A percentile compares a stretch with the other conserved stretches of the same genome.
Evolutionary conservation across 73 alveolate species (phyloP).

Genomic region (Effrenium voratum): DNA sequence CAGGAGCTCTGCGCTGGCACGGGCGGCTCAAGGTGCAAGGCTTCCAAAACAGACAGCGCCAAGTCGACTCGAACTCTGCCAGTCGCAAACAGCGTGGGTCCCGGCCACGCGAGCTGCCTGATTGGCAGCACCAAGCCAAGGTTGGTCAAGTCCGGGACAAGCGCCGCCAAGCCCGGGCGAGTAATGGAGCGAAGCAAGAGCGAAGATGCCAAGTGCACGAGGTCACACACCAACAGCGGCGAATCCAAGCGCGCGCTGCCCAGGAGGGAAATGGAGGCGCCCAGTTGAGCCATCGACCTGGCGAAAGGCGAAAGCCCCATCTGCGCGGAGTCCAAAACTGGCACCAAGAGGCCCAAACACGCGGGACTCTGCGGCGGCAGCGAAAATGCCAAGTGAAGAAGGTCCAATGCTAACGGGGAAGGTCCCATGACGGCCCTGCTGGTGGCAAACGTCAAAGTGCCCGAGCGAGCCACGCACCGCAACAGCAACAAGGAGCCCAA

Average conservation of each 20-base stretch:
- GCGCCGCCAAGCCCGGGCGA: neutral
- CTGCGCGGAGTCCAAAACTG: neutral
- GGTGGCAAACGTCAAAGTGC: neutral
- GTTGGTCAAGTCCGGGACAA: neutral
- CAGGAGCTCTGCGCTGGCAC: neutral
- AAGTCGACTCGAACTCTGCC: neutral
- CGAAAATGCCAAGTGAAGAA: neutral
- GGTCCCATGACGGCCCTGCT: neutral
- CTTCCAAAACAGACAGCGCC: neutral
- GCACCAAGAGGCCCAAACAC: neutral
- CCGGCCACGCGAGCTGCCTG: neutral
- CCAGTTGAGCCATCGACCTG: no score
- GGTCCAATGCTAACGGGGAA: neutral
- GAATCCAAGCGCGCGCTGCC: neutral
- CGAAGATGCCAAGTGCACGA: slow-evolving; percentile 33
- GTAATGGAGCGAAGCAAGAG: neutral
- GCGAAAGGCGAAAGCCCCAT: no score
- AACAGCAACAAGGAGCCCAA: neutral
- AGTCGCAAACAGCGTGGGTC: neutral
- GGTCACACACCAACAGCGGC: slow-evolving; percentile 9
- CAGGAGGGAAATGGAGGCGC: neutral
- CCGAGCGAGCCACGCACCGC: neutral
- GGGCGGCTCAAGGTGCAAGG: neutral
- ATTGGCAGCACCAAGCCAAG: neutral
- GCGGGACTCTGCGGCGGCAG: neutral